These are phyloP conservation scores for Aureoboletus auriporus DNA, from an alignment of 768 basidiomycete genomes.

Conservation along the genomic window DNA sequence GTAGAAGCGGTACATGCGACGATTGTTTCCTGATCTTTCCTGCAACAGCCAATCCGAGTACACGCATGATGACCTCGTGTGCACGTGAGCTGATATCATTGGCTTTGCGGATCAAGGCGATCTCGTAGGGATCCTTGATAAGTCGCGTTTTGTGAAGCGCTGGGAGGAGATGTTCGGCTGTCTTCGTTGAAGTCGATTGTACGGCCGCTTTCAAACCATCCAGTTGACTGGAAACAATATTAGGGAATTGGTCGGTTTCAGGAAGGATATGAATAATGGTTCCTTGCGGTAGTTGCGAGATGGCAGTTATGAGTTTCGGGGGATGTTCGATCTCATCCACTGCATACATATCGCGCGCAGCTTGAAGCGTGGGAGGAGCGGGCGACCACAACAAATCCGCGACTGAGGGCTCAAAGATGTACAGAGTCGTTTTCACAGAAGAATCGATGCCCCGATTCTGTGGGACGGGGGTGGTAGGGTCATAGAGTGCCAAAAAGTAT, in stretches of 20 bases:
- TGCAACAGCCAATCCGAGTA: slow-evolving; percentile 72
- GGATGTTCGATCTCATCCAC: slow-evolving; percentile 58
- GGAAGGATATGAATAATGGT: slow-evolving; percentile 69
- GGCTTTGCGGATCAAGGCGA: slow-evolving; percentile 71
- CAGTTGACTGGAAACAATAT: neutral
- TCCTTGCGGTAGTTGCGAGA: slow-evolving; percentile 45
- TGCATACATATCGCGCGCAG: slow-evolving; percentile 52
- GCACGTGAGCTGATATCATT: slow-evolving; percentile 86
- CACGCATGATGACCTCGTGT: slow-evolving; percentile 89
- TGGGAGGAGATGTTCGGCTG: slow-evolving; percentile 52
- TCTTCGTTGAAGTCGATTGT: slow-evolving; percentile 3
- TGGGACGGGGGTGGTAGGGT: slow-evolving; percentile 30
- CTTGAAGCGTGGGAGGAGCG: slow-evolving; percentile 66
- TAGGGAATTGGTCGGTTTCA: slow-evolving; percentile 21
- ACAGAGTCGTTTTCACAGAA: slow-evolving; percentile 55
- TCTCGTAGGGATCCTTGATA: slow-evolving; percentile 71
- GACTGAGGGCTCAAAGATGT: slow-evolving; percentile 72
- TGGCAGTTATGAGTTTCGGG: slow-evolving; percentile 39
- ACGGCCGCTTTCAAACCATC: slow-evolving; percentile 8
- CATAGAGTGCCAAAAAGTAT: slow-evolving; percentile 57
- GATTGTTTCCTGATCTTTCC: slow-evolving; percentile 46
- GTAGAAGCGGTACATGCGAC: slow-evolving; percentile 47
- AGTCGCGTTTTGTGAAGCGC: slow-evolving; percentile 82
- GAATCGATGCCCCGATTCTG: slow-evolving; percentile 34
- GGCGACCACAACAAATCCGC: slow-evolving; percentile 87